These are phyloP conservation scores for Chaetomium globosum DNA, from an alignment of 2,329 filamentous ascomycete genomes.

Conservation along the genomic window DNA sequence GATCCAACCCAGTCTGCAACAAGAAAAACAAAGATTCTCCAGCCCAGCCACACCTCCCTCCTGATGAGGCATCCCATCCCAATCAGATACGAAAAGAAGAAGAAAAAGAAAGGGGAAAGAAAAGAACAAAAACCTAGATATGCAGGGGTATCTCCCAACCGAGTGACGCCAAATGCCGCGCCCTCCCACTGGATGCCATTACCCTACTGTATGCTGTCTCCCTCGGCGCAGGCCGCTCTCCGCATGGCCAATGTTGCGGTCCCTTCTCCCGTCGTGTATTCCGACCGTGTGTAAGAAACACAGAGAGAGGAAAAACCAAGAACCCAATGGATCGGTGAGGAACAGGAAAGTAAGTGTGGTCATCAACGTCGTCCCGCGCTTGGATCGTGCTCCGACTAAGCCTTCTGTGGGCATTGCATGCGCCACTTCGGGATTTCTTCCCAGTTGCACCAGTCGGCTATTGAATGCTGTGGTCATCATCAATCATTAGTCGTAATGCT, in stretches of 20 bases:
- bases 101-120: background rate
- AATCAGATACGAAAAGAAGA: background rate
- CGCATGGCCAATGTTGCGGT: background rate
- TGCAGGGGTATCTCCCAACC: constrained; percentile 23
- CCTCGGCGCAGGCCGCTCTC: background rate
- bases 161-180: constrained; percentile 9
- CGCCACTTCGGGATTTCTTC: background rate
- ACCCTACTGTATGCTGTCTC: constrained; percentile 1
- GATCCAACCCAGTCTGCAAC: background rate
- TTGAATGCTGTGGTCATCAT: constrained; percentile 8
- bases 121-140: background rate
- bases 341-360: background rate
- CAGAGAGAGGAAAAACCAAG: background rate
- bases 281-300: constrained; percentile 9
- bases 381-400: background rate
- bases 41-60: background rate
- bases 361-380: background rate
- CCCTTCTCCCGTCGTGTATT: background rate
- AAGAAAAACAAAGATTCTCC: background rate
- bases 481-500: constrained; percentile 4
- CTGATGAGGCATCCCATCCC: background rate
- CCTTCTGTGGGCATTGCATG: background rate
- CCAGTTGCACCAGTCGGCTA: background rate
- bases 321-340: background rate
- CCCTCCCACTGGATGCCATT: constrained; percentile 1